Evolutionary conservation across 805 yeast genomes (phyloP), one percentile per base, ranked within the genome.

Genomic region (Starmerella apis): DNA sequence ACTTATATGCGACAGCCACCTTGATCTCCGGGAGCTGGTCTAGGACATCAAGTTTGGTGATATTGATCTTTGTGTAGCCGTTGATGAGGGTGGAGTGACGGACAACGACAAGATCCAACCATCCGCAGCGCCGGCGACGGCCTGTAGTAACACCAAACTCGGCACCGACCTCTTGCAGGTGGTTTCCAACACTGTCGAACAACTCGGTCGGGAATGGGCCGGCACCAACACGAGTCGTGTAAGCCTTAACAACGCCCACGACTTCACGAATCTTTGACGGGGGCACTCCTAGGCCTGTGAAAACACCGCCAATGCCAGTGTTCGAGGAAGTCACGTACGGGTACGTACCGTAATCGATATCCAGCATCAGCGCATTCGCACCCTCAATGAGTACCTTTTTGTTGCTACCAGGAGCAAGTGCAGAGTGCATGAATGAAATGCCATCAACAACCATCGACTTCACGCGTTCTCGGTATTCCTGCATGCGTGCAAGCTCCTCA

Each of bases 191-290:
- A 32, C 71, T 80, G 67, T 90, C 87, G 65, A 88, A 76, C 67
- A 88, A 97, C 71, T 92, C 98, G 50, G 97, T 82, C 55, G 98
- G 96, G 83, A 92, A 92, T 28, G 98, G 98, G 57, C 98, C 98
- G 65, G 88, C 97, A 62, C 98, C 98, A 49, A 92, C 98, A 70
- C 98, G 81, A 32, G 98, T 92, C 42, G 98, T 92, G 71, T 92
- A 92, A 37, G 97, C 97, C 74, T 92, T 92, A 43, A 90, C 97
- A 23, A 92, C 98, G 69, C 98, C 98, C 66, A 82, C 86, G 41
- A 87, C 74, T 66, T 86, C 81, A 48, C 74, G 76, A 61, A 92
- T 82, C 55, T 80, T 71, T 57, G 74, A 77, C 59, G 98, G 98
- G n/a, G 97, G 96, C 54, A 92, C 68, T 59, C 97, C 98, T 58